These are phyloP conservation scores for Solanum hybrid DNA, from an alignment of 305 asterid genomes.

Conservation along the genomic window DNA sequence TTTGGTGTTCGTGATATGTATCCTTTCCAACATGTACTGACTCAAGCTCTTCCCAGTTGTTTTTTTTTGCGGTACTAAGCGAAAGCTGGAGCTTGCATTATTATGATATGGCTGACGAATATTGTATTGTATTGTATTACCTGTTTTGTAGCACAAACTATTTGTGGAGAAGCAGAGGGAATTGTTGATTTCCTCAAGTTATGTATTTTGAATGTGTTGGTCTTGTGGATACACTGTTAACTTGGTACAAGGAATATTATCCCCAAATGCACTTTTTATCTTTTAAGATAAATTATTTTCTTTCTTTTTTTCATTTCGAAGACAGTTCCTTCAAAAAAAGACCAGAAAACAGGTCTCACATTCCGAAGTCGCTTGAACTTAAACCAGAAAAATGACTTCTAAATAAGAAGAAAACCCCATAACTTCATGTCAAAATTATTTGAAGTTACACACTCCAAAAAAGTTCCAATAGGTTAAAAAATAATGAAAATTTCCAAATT, in stretches of 20 bases:
- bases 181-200: conserved; percentile 23
- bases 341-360: neutral
- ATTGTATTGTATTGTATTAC: conserved; percentile 7
- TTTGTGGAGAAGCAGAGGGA: conserved; percentile 4
- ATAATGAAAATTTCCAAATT: neutral
- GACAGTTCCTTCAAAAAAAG: neutral
- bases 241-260: neutral
- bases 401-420: neutral
- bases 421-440: neutral
- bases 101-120: neutral
- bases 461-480: neutral
- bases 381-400: neutral
- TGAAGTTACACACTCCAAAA: neutral
- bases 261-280: neutral
- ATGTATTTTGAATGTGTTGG: neutral
- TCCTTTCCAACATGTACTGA: neutral
- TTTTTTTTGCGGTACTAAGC: conserved; percentile 8
- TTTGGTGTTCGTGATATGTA: neutral
- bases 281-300: neutral
- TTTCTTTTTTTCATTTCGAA: neutral
- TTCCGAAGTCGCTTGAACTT: neutral
- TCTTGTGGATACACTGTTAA: neutral
- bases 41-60: neutral
- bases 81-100: conserved; percentile 3
- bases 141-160: neutral